Evolutionary conservation across 1,139 yeast genomes (phyloP).

Genomic region (Kodamaea sp.): DNA sequence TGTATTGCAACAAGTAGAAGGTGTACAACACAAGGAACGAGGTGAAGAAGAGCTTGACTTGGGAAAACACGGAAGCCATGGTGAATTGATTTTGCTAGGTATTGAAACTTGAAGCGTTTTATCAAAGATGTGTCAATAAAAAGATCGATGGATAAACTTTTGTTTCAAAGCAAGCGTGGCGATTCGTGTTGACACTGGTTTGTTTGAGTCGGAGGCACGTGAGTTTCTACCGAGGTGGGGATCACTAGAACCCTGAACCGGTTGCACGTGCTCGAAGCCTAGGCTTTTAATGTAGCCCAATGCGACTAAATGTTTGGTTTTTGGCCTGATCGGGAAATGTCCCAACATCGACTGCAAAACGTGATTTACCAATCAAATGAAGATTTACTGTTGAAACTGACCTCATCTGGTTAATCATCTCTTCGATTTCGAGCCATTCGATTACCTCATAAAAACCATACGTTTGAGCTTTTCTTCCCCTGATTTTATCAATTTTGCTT

Average conservation of each 20-base stretch:
- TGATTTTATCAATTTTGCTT: too few species aligned
- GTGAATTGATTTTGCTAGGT: slow-evolving; percentile 1
- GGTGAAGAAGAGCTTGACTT: slow-evolving; percentile 30
- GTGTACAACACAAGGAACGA: slow-evolving; percentile 36
- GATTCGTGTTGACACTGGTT: background rate
- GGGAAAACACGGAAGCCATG: slow-evolving; percentile 19
- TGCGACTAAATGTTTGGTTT: slow-evolving; percentile 1
- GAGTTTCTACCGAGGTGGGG: background rate
- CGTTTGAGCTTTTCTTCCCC: too few species aligned
- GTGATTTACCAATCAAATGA: background rate
- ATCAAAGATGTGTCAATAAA: too few species aligned
- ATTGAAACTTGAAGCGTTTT: too few species aligned
- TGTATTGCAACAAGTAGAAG: slow-evolving; percentile 41
- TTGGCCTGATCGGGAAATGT: slow-evolving; percentile 1
- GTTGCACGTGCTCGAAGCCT: background rate
- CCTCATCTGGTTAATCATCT: too few species aligned
- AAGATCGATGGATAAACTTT: background rate
- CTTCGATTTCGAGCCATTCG: too few species aligned
- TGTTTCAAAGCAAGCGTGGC: slow-evolving; percentile 3
- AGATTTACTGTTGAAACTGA: too few species aligned
- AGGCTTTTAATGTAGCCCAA: background rate
- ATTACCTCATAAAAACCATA: too few species aligned
- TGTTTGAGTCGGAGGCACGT: slow-evolving; percentile 1
- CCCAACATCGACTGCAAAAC: background rate
- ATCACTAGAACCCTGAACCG: background rate